These are phyloP conservation scores for Calycina marina DNA, from an alignment of 2,329 filamentous ascomycete species.

Conservation along the genomic window DNA sequence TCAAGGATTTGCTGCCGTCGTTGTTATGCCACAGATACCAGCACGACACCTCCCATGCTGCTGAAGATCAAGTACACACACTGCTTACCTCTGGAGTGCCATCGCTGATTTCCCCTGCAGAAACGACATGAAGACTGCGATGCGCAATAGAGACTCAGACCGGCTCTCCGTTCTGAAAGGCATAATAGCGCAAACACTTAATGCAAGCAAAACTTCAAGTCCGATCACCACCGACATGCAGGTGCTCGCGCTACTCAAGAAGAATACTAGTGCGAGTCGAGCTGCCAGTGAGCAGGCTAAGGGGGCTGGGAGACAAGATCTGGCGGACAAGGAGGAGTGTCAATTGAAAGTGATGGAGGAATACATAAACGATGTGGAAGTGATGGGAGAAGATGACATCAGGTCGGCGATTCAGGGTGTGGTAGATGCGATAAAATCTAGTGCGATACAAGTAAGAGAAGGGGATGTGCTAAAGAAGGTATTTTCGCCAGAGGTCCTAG, in stretches of 20 bases:
- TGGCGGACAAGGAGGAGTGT: slow-evolving; percentile 54
- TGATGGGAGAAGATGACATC: slow-evolving; percentile 43
- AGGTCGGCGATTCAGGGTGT: slow-evolving; percentile 34
- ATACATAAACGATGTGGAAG: slow-evolving; percentile 44
- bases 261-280: slow-evolving; percentile 40
- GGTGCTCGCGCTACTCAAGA: slow-evolving; percentile 52
- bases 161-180: slow-evolving; percentile 55
- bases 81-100: background rate
- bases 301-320: slow-evolving; percentile 47
- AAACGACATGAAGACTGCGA: slow-evolving; percentile 47
- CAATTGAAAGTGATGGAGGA: slow-evolving; percentile 52
- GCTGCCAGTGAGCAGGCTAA: slow-evolving; percentile 51
- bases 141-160: slow-evolving; percentile 48
- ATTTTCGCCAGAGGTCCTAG: slow-evolving; percentile 35
- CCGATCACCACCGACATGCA: slow-evolving; percentile 60
- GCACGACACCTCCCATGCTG: slow-evolving; percentile 22
- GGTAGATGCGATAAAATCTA: slow-evolving; percentile 34
- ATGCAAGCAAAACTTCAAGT: slow-evolving; percentile 56
- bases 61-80: slow-evolving; percentile 22
- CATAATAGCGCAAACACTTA: slow-evolving; percentile 55
- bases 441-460: slow-evolving; percentile 31
- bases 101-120: slow-evolving; percentile 11
- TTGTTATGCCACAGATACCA: slow-evolving; percentile 16
- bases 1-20: slow-evolving; percentile 15
- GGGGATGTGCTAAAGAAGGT: slow-evolving; percentile 51